Evolutionary conservation across 2,329 filamentous ascomycete genomes (phyloP).

Genomic region (Fusarium nelsonii): DNA sequence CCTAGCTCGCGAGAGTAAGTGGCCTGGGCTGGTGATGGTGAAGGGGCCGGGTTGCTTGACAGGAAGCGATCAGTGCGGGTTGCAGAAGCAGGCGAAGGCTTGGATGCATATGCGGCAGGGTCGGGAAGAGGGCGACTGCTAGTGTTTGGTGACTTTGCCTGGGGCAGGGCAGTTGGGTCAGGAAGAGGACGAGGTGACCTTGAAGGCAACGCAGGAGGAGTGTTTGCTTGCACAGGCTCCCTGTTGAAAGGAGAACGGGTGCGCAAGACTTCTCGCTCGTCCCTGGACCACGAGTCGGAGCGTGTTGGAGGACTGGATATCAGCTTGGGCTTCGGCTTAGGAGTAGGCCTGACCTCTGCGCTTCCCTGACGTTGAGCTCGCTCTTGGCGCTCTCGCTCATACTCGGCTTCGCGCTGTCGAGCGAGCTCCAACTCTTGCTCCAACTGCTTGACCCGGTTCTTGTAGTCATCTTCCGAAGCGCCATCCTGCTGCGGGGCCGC

Average conservation of each 20-base stretch:
- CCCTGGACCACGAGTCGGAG: slow-evolving; percentile 72
- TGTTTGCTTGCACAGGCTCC: slow-evolving; percentile 47
- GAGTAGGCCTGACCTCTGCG: slow-evolving; percentile 38
- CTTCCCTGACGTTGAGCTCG: slow-evolving; percentile 54
- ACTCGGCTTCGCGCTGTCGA: slow-evolving; percentile 72
- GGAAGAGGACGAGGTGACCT: slow-evolving; percentile 65
- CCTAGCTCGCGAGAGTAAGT: slow-evolving; percentile 68
- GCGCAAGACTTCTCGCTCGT: slow-evolving; percentile 74
- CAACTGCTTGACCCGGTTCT: slow-evolving; percentile 80
- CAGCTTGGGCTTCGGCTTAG: slow-evolving; percentile 51
- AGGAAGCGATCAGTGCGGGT: slow-evolving; percentile 71
- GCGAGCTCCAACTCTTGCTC: slow-evolving; percentile 77
- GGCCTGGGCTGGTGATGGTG: slow-evolving; percentile 55
- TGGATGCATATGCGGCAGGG: slow-evolving; percentile 36
- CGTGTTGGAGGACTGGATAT: slow-evolving; percentile 56
- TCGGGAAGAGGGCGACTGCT: slow-evolving; percentile 42
- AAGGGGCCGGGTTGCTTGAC: slow-evolving; percentile 65
- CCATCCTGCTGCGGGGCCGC: slow-evolving; percentile 47
- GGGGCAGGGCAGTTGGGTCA: slow-evolving; percentile 55
- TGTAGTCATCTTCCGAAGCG: slow-evolving; percentile 63
- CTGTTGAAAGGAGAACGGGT: slow-evolving; percentile 62
- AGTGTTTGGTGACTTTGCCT: slow-evolving; percentile 18
- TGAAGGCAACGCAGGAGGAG: slow-evolving; percentile 42
- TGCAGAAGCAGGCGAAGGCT: slow-evolving; percentile 39
- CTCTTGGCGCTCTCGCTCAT: slow-evolving; percentile 68